phyloP scores from a whole-genome alignment of 768 basidiomycete species.

The Boletus bicolor region DNA sequence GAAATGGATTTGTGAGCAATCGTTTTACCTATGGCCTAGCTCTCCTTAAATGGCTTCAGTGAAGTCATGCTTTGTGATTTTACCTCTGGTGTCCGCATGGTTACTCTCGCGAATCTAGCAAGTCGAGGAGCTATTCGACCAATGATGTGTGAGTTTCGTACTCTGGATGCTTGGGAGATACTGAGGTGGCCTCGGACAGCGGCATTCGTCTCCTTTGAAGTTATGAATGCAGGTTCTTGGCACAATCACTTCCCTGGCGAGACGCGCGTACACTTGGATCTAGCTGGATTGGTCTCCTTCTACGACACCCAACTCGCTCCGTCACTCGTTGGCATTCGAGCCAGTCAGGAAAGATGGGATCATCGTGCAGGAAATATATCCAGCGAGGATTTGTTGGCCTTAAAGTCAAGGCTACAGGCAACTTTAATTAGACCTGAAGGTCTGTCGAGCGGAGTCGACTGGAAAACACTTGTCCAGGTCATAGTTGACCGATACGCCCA shows the following conservation, averaged over 20 bases:
- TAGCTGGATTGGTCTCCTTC: slow-evolving; percentile 35
- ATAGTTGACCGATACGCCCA: slow-evolving; percentile 32
- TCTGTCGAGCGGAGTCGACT: slow-evolving; percentile 32
- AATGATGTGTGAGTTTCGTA: neutral
- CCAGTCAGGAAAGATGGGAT: slow-evolving; percentile 25
- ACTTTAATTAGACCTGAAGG: slow-evolving; percentile 9
- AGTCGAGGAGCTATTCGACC: neutral
- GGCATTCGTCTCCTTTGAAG: neutral
- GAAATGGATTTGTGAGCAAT: slow-evolving; percentile 32
- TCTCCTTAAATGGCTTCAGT: slow-evolving; percentile 14
- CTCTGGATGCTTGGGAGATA: neutral
- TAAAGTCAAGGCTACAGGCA: slow-evolving; percentile 7
- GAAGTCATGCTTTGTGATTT: slow-evolving; percentile 39
- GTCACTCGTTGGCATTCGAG: slow-evolving; percentile 28
- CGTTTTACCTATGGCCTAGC: neutral
- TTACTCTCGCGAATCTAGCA: slow-evolving; percentile 19
- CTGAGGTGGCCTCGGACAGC: neutral
- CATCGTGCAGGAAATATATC: slow-evolving; percentile 32
- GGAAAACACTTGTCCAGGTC: slow-evolving; percentile 29
- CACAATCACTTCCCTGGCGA: slow-evolving; percentile 37
- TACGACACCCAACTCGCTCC: slow-evolving; percentile 34
- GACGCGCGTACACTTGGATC: slow-evolving; percentile 33
- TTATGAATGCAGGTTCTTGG: slow-evolving; percentile 25
- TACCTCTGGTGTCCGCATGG: slow-evolving; percentile 24
- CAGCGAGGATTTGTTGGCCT: slow-evolving; percentile 15